Base-by-base conservation (phyloP, 306 rosid genomes). In the Quercus bicolor region DNA sequence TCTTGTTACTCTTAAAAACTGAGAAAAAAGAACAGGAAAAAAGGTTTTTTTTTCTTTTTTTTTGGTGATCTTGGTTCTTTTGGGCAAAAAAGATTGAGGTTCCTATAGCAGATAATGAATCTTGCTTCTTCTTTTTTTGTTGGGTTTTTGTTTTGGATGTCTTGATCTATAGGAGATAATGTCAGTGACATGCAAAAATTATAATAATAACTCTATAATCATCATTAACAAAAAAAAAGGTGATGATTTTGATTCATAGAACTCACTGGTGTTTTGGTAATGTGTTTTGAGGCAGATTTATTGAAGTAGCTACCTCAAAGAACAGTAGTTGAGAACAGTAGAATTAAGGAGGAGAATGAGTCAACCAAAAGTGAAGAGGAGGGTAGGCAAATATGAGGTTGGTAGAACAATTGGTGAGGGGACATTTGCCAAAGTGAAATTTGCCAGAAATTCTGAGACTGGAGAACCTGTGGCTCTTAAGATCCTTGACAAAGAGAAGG, bases 391-490 rank as follows among this genome's bases (percentile, higher is more conserved):
- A 80, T 95, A 95, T 76, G 99, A 95, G 82, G 83, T 95, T 7
- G 99, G 99, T 70, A 91, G 98, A 85, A 95, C 98, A 52, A 95
- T 95, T 71, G 99, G 99, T 2, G 99, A 95, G 87, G 99, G 99
- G 43, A 87, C 99, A 60, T 95, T 95, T 83, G 99, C 99, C 20
- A 95, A 95, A 84, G 99, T 95, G 79, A 95, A 93, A 78, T 86
- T 93, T 75, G 99, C 93, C 34, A 89, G 90, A 83, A 93, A 95
- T 87, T 87, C 97, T 1, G 89, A 91, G 87, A 93, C 91, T 8
- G 85, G 83, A 43, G 98, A 91, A 0, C 79, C 82, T 28, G 98
- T 90, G 82, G 99, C 99, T 76, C 86, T 95, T 75, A 95, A 95
- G 84, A 95, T 95, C 79, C 94, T 95, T 65, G 98, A 95, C 85